Conservation (phyloP, 192 early-diverging fungal species). For the Coemansia guatemalensis region DNA sequence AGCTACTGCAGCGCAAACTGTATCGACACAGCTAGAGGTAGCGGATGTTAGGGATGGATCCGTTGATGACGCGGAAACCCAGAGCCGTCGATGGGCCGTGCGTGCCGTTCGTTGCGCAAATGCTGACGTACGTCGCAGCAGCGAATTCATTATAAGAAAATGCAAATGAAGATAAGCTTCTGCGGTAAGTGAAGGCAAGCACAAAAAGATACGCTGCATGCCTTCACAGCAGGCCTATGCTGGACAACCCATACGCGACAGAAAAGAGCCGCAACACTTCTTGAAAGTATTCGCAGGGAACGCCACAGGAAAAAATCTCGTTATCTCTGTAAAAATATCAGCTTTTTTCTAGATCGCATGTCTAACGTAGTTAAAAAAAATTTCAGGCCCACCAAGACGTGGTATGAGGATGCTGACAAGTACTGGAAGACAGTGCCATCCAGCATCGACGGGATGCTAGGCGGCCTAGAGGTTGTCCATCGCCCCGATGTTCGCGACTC, state of each 20-base stretch:
- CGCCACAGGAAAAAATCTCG: too few species aligned
- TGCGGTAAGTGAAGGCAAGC: neutral
- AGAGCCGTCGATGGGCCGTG: slow-evolving; percentile 14
- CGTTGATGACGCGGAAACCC: slow-evolving; percentile 33
- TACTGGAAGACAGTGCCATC: slow-evolving; percentile 50
- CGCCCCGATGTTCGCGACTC: slow-evolving; percentile 72
- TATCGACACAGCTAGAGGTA: slow-evolving; percentile 5
- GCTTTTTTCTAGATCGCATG: slow-evolving; percentile 4
- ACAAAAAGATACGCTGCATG: neutral
- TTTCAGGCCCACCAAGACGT: slow-evolving; percentile 48
- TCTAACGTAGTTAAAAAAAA: neutral
- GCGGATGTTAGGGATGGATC: slow-evolving; percentile 15
- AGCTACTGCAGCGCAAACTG: neutral
- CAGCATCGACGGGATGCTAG: slow-evolving; percentile 77
- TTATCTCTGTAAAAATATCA: neutral
- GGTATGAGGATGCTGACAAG: slow-evolving; percentile 67
- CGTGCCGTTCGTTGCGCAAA: too few species aligned
- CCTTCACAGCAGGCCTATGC: neutral
- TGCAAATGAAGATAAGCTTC: neutral
- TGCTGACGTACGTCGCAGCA: neutral
- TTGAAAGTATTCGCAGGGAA: too few species aligned
- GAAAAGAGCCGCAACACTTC: too few species aligned
- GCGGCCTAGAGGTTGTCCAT: slow-evolving; percentile 78
- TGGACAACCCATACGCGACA: neutral
- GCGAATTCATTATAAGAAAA: neutral